Conservation (phyloP, 164 flowering plant species). For the Magnolia officinalis region DNA sequence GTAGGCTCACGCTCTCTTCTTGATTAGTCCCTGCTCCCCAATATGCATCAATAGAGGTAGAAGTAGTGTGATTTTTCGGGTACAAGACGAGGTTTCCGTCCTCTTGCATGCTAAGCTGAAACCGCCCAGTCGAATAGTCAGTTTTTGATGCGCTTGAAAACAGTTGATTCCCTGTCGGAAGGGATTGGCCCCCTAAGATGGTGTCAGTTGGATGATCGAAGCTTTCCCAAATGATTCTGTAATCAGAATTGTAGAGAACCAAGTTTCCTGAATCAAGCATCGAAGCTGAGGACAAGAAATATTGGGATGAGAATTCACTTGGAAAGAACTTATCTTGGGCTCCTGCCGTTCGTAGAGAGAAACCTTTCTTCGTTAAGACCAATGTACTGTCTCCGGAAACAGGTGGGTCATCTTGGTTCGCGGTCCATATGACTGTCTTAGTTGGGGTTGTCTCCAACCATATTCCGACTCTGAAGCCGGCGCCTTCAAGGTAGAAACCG, state of each 20-base stretch:
- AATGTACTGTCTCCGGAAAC: neutral
- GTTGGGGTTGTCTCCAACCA: conserved; percentile 6
- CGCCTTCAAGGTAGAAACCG: conserved; percentile 24
- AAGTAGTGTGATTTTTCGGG: neutral
- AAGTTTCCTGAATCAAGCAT: conserved; percentile 33
- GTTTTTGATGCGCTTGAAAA: conserved; percentile 14
- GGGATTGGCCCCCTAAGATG: conserved; percentile 10
- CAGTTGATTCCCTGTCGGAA: neutral
- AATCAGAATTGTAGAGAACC: conserved; percentile 10
- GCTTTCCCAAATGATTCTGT: conserved; percentile 20
- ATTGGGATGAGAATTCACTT: neutral
- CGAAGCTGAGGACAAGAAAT: conserved; percentile 14
- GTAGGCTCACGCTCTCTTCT: conserved; percentile 4
- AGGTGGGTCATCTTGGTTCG: conserved; percentile 17
- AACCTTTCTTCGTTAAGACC: conserved; percentile 9
- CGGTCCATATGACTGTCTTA: conserved; percentile 21
- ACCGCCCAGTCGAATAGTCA: conserved; percentile 14
- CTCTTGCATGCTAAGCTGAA: conserved; percentile 20
- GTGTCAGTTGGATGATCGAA: conserved; percentile 27
- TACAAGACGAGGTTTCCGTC: conserved; percentile 8
- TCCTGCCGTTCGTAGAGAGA: conserved; percentile 4
- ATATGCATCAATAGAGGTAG: neutral
- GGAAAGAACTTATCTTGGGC: neutral
- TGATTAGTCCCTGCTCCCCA: neutral
- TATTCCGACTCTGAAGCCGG: conserved; percentile 10